A percentile compares a stretch with the other conserved stretches of the same genome.
Evolutionary conservation across 306 rosid genomes (phyloP).

Genomic region (Vigna hirtella): DNA sequence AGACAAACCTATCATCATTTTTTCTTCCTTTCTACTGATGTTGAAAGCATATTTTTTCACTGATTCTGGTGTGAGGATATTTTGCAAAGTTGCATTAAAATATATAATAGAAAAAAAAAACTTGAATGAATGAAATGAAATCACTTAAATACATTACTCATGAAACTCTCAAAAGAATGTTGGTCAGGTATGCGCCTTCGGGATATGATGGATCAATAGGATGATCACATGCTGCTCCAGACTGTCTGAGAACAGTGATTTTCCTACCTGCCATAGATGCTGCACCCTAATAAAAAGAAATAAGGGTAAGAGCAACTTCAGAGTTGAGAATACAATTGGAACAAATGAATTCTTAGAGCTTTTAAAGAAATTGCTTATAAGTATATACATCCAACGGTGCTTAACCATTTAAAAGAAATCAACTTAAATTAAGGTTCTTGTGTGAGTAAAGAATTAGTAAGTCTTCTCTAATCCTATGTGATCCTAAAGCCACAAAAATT

Average conservation of each 20-base stretch:
- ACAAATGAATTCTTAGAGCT: not conserved
- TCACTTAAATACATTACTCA: constrained; percentile 33
- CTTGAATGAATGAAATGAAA: constrained; percentile 30
- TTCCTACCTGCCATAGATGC: constrained; percentile 78
- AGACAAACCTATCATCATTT: not conserved
- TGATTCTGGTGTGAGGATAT: not conserved
- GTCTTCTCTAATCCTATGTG: not conserved
- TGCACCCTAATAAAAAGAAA: constrained; percentile 61
- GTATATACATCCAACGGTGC: too few species aligned
- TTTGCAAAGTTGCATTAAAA: constrained; percentile 18
- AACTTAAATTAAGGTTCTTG: too few species aligned
- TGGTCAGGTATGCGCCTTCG: constrained; percentile 86
- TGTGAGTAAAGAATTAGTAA: too few species aligned
- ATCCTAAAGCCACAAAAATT: too few species aligned
- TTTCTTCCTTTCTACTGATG: constrained; percentile 6
- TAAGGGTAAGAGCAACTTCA: not conserved
- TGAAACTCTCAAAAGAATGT: constrained; percentile 68
- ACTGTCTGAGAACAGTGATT: constrained; percentile 69
- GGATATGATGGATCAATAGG: constrained; percentile 85
- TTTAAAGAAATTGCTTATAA: too few species aligned
- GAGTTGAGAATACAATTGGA: not conserved
- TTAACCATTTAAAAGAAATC: too few species aligned
- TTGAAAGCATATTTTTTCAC: not conserved
- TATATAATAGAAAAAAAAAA: not conserved
- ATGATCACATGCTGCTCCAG: constrained; percentile 88